phyloP scores from a whole-genome alignment of 306 rosid genomes.

The Echinosophora koreensis region DNA sequence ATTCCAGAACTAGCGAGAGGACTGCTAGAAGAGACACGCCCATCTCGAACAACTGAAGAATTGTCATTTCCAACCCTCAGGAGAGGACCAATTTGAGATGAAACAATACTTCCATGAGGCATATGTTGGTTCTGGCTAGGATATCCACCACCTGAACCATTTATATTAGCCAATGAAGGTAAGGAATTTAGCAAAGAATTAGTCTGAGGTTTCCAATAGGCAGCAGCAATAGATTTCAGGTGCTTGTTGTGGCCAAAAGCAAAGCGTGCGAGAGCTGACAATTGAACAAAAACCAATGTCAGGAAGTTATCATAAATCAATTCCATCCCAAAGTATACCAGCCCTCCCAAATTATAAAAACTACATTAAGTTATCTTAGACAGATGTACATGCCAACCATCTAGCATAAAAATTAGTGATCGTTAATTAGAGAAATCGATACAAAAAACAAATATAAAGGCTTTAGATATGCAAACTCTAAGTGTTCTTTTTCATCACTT shows the following conservation, averaged over 20 bases:
- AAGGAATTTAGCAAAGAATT: slow-evolving; percentile 79
- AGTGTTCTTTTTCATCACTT: slow-evolving; percentile 8
- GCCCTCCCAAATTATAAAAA: slow-evolving; percentile 19
- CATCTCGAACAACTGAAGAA: slow-evolving; percentile 72
- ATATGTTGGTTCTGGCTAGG: slow-evolving; percentile 61
- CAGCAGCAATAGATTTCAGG: slow-evolving; percentile 93
- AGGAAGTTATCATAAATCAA: slow-evolving; percentile 10
- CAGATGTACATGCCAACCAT: slow-evolving; percentile 12
- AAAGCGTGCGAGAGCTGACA: slow-evolving; percentile 87
- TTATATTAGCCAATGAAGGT: slow-evolving; percentile 79
- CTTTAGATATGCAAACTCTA: slow-evolving; percentile 25
- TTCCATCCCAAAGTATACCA: background rate
- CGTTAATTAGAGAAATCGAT: background rate
- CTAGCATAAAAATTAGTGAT: background rate
- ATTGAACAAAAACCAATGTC: slow-evolving; percentile 31
- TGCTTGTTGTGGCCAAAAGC: slow-evolving; percentile 97
- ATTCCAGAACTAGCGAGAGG: slow-evolving; percentile 86
- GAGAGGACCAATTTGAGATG: slow-evolving; percentile 89
- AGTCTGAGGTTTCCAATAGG: slow-evolving; percentile 91
- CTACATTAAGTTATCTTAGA: slow-evolving; percentile 12
- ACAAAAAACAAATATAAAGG: background rate
- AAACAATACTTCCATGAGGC: slow-evolving; percentile 69
- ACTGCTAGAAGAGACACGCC: slow-evolving; percentile 84
- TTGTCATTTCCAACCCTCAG: slow-evolving; percentile 79
- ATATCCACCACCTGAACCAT: slow-evolving; percentile 62